Evolutionary conservation across 192 early-diverging fungal genomes (phyloP).

Genomic region (Podila minutissima): DNA sequence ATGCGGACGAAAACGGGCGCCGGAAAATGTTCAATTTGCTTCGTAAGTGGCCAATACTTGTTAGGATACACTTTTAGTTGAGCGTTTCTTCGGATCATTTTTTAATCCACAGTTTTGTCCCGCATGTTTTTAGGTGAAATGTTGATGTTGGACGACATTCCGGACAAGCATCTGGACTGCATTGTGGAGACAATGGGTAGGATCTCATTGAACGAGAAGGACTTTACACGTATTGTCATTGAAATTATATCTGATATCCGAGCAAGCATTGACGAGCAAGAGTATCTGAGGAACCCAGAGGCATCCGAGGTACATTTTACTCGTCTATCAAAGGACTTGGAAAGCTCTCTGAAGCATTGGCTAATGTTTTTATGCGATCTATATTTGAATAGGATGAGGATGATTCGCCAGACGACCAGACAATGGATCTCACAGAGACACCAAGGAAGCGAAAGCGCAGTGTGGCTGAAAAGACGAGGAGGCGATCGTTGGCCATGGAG

Average conservation of each 20-base stretch:
- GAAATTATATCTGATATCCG: slow-evolving; percentile 87
- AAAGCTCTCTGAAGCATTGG: no score
- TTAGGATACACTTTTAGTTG: neutral
- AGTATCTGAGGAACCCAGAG: slow-evolving; percentile 40
- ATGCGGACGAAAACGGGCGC: slow-evolving; percentile 90
- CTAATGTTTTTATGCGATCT: neutral
- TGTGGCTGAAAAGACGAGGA: slow-evolving; percentile 36
- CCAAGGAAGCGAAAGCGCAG: slow-evolving; percentile 53
- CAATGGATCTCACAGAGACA: slow-evolving; percentile 25
- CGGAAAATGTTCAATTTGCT: slow-evolving; percentile 80
- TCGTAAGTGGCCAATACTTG: slow-evolving; percentile 58
- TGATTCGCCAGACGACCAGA: slow-evolving; percentile 38
- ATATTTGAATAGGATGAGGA: slow-evolving; percentile 23
- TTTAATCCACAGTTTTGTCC: neutral
- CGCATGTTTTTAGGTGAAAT: slow-evolving; percentile 67
- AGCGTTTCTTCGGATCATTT: neutral
- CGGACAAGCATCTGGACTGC: slow-evolving; percentile 78
- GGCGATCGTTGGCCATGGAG: slow-evolving; percentile 17
- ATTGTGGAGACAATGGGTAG: slow-evolving; percentile 83
- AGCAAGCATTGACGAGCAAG: slow-evolving; percentile 54
- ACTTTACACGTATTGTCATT: slow-evolving; percentile 81
- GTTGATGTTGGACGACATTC: slow-evolving; percentile 76
- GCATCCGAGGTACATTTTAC: slow-evolving; percentile 19
- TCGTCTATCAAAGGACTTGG: no score
- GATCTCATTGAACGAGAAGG: slow-evolving; percentile 82